phyloP scores from a whole-genome alignment of 306 rosid species.

The Citrullus amarus region DNA sequence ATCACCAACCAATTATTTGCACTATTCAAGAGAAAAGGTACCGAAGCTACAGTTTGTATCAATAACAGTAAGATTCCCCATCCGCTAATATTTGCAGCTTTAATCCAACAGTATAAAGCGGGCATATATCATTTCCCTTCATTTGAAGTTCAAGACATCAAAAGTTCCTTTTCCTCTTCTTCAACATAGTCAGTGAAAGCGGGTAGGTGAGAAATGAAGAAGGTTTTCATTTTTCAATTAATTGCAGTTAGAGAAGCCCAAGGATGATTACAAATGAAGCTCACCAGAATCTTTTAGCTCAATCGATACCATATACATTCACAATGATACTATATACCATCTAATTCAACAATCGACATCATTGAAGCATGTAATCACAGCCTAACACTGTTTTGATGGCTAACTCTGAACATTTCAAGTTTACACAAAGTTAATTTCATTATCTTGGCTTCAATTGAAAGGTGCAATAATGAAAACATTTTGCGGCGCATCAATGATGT shows the following conservation, averaged over 20 bases:
- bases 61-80: background rate
- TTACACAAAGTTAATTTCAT: background rate
- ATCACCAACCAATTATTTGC: background rate
- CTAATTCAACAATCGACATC: background rate
- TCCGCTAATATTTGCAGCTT: background rate
- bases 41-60: background rate
- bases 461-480: background rate
- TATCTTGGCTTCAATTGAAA: background rate
- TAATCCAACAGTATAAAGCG: background rate
- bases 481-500: background rate
- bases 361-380: conserved; percentile 1
- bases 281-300: background rate
- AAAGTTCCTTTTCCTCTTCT: background rate
- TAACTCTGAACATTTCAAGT: background rate
- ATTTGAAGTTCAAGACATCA: background rate
- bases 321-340: background rate
- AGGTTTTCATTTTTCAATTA: background rate
- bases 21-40: background rate
- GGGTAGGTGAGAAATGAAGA: background rate
- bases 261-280: background rate
- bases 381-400: background rate
- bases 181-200: background rate
- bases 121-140: background rate
- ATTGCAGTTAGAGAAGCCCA: background rate
- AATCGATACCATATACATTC: background rate